phyloP scores from a whole-genome alignment of 208 protist species.

The Acanthamoeba sp. region DNA sequence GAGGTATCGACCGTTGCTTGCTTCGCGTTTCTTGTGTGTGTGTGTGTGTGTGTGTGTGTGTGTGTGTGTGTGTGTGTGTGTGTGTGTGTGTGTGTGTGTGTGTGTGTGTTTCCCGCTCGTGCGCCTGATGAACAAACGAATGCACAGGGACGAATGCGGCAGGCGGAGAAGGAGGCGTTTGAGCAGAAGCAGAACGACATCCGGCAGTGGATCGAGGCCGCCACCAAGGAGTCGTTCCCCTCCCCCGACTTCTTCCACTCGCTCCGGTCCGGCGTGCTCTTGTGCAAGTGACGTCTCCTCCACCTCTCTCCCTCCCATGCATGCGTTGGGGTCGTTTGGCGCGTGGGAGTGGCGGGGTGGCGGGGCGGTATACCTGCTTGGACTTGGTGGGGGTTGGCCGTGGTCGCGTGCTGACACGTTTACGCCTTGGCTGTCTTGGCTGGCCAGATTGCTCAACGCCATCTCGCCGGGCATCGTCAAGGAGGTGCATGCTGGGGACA shows the following conservation, averaged over 20 bases:
- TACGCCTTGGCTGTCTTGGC: background rate
- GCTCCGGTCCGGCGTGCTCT: constrained; percentile 24
- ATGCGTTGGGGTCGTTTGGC: no score
- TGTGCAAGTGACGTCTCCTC: constrained; percentile 59
- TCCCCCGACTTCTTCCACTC: constrained; percentile 31
- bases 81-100: background rate
- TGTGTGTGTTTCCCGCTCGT: no score
- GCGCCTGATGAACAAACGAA: background rate
- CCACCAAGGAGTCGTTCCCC: constrained; percentile 31
- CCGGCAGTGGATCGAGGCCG: constrained; percentile 50
- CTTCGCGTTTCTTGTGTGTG: no score
- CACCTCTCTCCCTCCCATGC: background rate
- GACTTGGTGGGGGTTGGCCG: constrained; percentile 89
- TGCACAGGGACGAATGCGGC: constrained; percentile 17
- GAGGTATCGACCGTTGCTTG: no score
- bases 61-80: no score
- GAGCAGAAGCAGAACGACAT: constrained; percentile 62
- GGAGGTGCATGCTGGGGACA: background rate
- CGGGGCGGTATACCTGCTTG: constrained; percentile 71
- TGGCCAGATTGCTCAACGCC: constrained; percentile 35
- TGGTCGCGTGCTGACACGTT: no score
- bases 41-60: no score
- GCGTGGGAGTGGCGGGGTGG: no score
- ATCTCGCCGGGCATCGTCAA: constrained; percentile 53
- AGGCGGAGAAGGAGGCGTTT: constrained; percentile 48